phyloP scores from a whole-genome alignment of 371 early-diverging fungal genomes.

The Mucor sp. region DNA sequence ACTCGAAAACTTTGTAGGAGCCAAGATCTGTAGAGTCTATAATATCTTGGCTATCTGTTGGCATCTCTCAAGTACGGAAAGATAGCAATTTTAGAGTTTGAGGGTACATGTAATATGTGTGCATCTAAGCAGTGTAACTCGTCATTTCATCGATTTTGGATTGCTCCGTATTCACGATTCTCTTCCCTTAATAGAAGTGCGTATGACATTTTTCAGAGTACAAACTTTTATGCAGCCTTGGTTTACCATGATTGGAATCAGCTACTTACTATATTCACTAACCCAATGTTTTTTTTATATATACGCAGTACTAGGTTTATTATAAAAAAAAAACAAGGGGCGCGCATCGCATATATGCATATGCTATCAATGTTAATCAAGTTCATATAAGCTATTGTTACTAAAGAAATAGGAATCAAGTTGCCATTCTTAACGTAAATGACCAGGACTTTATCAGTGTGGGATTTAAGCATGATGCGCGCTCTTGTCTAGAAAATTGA shows the following conservation, averaged over 20 bases:
- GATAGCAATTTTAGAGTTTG: not conserved
- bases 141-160: not conserved
- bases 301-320: not conserved
- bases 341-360: not conserved
- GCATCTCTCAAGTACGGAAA: not conserved
- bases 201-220: constrained; percentile 9
- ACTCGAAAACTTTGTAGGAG: not conserved
- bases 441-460: not conserved
- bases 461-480: constrained; percentile 3
- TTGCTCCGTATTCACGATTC: not conserved
- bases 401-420: not conserved
- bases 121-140: not conserved
- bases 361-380: not conserved
- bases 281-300: not conserved
- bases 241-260: constrained; percentile 1
- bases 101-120: not conserved
- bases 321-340: not conserved
- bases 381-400: not conserved
- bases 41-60: not conserved
- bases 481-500: not conserved
- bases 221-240: constrained; percentile 16
- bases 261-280: constrained; percentile 18
- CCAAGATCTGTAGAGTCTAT: not conserved
- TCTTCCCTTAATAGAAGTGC: not conserved
- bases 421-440: not conserved